A percentile compares a stretch with the other conserved stretches of the same genome.
Conservation (phyloP, 345 rosid genomes). For the Syzygium oleosum region DNA sequence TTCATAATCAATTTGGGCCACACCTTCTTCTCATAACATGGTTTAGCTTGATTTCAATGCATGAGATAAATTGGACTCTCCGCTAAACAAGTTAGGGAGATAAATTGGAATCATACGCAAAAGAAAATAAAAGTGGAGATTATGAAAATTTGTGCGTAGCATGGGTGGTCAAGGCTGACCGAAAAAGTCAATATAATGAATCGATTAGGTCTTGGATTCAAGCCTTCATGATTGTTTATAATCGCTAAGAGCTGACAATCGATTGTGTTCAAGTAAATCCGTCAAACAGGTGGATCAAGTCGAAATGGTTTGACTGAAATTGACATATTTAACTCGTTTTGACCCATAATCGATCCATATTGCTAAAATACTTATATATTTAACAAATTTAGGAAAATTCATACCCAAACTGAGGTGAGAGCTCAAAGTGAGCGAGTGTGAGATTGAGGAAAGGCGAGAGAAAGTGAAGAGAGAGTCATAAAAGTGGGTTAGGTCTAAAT, state of each 20-base stretch:
- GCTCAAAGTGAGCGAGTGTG: too few species aligned
- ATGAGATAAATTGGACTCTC: background rate
- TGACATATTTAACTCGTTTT: too few species aligned
- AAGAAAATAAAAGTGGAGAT: background rate
- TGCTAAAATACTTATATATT: too few species aligned
- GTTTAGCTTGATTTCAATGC: background rate
- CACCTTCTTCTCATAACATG: background rate
- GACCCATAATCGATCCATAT: too few species aligned
- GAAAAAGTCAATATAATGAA: background rate
- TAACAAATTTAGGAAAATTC: too few species aligned
- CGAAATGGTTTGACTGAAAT: too few species aligned
- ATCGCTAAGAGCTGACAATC: fast-evolving
- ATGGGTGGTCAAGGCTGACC: background rate
- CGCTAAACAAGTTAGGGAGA: too few species aligned
- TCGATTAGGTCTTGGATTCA: fast-evolving
- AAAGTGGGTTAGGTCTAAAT: too few species aligned
- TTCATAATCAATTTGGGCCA: background rate
- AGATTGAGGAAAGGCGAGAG: too few species aligned
- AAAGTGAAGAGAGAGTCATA: too few species aligned
- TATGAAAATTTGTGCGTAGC: background rate
- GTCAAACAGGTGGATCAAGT: too few species aligned
- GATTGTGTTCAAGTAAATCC: fast-evolving
- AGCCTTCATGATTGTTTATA: background rate
- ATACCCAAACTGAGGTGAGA: too few species aligned
- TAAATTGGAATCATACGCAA: background rate